These are phyloP conservation scores for Geotrichum klebahnii DNA, from an alignment of 1,139 yeast species.

Conservation along the genomic window DNA sequence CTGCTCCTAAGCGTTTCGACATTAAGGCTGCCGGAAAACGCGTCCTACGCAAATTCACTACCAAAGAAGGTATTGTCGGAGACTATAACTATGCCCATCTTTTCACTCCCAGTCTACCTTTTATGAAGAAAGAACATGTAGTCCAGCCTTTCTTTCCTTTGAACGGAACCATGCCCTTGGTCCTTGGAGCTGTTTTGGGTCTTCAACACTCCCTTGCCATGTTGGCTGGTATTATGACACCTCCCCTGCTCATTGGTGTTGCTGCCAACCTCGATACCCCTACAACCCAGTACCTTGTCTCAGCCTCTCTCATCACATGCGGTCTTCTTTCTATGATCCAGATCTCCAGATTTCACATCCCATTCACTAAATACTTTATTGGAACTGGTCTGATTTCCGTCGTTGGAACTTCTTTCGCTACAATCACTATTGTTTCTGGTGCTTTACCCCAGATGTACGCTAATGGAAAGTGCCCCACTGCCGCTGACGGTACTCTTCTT, in stretches of 20 bases:
- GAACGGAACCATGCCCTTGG: slow-evolving; percentile 70
- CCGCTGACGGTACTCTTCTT: slow-evolving; percentile 55
- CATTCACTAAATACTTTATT: slow-evolving; percentile 63
- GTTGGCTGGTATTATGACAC: slow-evolving; percentile 89
- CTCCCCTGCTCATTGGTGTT: slow-evolving; percentile 66
- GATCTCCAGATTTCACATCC: slow-evolving; percentile 74
- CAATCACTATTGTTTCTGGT: slow-evolving; percentile 70
- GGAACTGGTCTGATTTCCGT: slow-evolving; percentile 88
- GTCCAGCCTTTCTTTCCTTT: slow-evolving; percentile 69
- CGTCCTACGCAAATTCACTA: slow-evolving; percentile 35
- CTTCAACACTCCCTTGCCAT: slow-evolving; percentile 83
- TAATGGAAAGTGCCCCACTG: slow-evolving; percentile 62
- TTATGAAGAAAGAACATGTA: slow-evolving; percentile 48
- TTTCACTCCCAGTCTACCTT: slow-evolving; percentile 75
- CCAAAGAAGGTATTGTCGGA: slow-evolving; percentile 74
- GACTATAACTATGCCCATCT: slow-evolving; percentile 76
- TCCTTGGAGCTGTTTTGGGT: slow-evolving; percentile 71
- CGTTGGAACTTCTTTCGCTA: slow-evolving; percentile 86
- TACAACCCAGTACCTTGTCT: slow-evolving; percentile 64
- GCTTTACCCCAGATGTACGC: slow-evolving; percentile 77
- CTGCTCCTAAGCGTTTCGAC: background rate
- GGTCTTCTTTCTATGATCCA: slow-evolving; percentile 73
- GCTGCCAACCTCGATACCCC: slow-evolving; percentile 54
- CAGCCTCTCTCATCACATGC: slow-evolving; percentile 69
- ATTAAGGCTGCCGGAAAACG: slow-evolving; percentile 12